Percentiles rank a stretch among this genome's conserved stretches.
Evolutionary conservation across 2,329 filamentous ascomycete genomes (phyloP).

Genomic region (Herpotrichia juniperi): DNA sequence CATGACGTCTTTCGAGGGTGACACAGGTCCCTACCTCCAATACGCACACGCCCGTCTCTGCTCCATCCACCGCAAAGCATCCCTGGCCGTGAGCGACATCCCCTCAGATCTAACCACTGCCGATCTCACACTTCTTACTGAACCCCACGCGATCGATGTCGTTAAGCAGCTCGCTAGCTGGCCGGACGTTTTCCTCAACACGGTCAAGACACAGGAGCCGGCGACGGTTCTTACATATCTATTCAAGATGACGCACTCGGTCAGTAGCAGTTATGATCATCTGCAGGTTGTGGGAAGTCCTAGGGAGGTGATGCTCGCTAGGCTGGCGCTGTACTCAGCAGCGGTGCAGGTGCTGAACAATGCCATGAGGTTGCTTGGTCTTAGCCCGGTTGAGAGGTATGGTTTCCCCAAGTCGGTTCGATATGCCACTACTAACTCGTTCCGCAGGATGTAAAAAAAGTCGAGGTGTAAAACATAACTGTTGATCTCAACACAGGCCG

Average conservation of each 20-base stretch:
- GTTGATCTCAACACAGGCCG: no score
- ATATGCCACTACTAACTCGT: not conserved
- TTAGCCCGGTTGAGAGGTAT: slow-evolving; percentile 75
- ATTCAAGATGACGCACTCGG: slow-evolving; percentile 83
- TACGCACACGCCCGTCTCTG: slow-evolving; percentile 65
- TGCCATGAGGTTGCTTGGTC: slow-evolving; percentile 80
- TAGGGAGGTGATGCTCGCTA: slow-evolving; percentile 69
- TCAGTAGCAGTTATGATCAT: slow-evolving; percentile 82
- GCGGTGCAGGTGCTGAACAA: slow-evolving; percentile 79
- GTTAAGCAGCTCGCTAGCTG: slow-evolving; percentile 80
- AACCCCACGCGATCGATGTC: slow-evolving; percentile 74
- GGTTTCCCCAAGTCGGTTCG: not conserved
- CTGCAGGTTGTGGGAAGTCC: slow-evolving; percentile 83
- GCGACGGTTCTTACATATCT: slow-evolving; percentile 68
- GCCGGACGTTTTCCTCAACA: slow-evolving; percentile 84
- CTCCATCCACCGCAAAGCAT: slow-evolving; percentile 59
- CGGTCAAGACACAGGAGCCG: slow-evolving; percentile 81
- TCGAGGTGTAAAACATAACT: no score
- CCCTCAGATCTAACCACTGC: slow-evolving; percentile 66
- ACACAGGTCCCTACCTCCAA: slow-evolving; percentile 85
- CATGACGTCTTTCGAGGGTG: slow-evolving; percentile 84
- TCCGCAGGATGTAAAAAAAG: not conserved
- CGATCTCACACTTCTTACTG: slow-evolving; percentile 71
- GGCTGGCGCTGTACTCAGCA: slow-evolving; percentile 71
- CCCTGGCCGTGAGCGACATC: slow-evolving; percentile 53